Evolutionary conservation across 768 basidiomycete genomes (phyloP).

Genomic region (Xerocomellus dryophilus): DNA sequence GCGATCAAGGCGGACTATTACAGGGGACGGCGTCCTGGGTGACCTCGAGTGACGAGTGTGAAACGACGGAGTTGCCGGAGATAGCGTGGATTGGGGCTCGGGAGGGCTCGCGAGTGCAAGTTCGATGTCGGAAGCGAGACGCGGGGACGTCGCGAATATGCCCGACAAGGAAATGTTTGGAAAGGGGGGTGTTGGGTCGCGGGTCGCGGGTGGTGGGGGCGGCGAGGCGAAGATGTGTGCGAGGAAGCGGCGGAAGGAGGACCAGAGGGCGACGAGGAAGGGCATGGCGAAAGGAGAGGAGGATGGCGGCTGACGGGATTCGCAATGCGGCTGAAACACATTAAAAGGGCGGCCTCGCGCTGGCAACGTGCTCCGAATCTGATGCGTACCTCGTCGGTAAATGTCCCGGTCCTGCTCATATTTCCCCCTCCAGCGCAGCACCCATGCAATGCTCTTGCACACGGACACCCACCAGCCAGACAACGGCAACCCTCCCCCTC

Average conservation of each 20-base stretch:
- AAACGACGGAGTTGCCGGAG: too few species aligned
- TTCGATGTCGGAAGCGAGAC: slow-evolving; percentile 4
- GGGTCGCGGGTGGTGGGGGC: too few species aligned
- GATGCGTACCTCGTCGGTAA: neutral
- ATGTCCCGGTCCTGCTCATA: neutral
- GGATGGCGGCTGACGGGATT: neutral
- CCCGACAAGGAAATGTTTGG: slow-evolving; percentile 21
- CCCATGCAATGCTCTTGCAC: slow-evolving; percentile 18
- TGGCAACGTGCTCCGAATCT: too few species aligned
- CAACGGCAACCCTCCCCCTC: neutral
- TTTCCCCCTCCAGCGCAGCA: slow-evolving; percentile 8
- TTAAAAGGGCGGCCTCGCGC: slow-evolving; percentile 16
- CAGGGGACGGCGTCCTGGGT: slow-evolving; percentile 14
- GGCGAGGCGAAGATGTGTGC: too few species aligned
- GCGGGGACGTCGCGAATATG: slow-evolving; percentile 14
- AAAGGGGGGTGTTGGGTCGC: too few species aligned
- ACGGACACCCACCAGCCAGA: slow-evolving; percentile 18
- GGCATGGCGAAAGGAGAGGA: neutral
- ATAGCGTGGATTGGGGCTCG: too few species aligned
- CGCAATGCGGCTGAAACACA: neutral
- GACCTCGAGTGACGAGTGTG: slow-evolving; percentile 7
- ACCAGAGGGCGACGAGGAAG: slow-evolving; percentile 19
- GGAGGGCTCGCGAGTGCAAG: neutral
- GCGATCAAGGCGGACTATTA: slow-evolving; percentile 21
- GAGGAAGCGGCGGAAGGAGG: slow-evolving; percentile 8